phyloP scores from a whole-genome alignment of 2,329 filamentous ascomycete genomes.

The Pseudocercospora macadamiae region DNA sequence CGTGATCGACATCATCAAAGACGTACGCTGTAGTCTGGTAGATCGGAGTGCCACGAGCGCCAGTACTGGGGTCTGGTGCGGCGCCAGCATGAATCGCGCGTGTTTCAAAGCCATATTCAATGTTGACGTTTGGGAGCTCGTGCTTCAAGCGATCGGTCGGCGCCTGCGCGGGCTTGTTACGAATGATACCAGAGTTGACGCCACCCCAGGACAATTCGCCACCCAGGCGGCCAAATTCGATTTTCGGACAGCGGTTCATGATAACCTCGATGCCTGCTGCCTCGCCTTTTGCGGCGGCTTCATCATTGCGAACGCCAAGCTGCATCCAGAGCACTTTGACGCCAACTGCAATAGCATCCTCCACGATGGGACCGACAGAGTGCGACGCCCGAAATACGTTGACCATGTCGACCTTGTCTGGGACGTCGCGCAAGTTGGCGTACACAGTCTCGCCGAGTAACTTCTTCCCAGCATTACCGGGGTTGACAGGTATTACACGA shows the following conservation, averaged over 20 bases:
- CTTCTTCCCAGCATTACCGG: constrained; percentile 20
- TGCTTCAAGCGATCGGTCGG: constrained; percentile 13
- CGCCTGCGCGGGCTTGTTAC: constrained; percentile 21
- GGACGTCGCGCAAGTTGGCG: constrained; percentile 22
- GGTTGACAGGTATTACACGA: constrained; percentile 25
- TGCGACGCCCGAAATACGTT: constrained; percentile 23
- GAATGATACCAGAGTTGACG: constrained; percentile 24
- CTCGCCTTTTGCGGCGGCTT: constrained; percentile 21
- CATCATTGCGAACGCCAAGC: constrained; percentile 23
- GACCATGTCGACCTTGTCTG: constrained; percentile 23
- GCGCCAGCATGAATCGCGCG: constrained; percentile 20
- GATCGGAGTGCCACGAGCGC: constrained; percentile 23
- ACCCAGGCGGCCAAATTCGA: constrained; percentile 24
- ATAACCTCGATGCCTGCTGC: constrained; percentile 23
- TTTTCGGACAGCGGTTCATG: constrained; percentile 24
- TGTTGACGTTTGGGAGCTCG: constrained; percentile 13
- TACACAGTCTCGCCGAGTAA: constrained; percentile 21
- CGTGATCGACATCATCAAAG: constrained; percentile 24
- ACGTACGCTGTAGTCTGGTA: constrained; percentile 23
- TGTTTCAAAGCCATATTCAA: constrained; percentile 24
- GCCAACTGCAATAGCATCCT: constrained; percentile 20
- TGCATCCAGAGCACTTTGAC: constrained; percentile 23
- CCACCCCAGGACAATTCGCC: constrained; percentile 24
- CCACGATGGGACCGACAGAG: constrained; percentile 21
- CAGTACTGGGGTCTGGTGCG: constrained; percentile 20